Evolutionary conservation across 2,329 filamentous ascomycete species (phyloP).

Genomic region (Scopulariopsis brevicaulis): DNA sequence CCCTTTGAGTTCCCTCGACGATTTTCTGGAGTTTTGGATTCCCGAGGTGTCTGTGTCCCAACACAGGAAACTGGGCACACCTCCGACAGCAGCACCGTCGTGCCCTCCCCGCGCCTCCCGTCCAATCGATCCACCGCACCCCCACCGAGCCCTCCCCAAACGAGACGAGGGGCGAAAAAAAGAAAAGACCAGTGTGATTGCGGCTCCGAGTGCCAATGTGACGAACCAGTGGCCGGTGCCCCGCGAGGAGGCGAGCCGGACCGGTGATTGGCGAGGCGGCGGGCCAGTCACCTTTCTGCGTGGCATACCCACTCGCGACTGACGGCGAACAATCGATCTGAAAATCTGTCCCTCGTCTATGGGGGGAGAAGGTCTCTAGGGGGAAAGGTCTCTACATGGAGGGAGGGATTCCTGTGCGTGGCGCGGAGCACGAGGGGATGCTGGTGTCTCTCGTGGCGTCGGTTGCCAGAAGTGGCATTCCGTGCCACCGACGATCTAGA

Average conservation of each 20-base stretch:
- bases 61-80: background rate
- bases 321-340: background rate
- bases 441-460: no score
- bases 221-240: conserved; percentile 11
- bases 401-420: no score
- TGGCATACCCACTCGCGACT: background rate
- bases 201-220: conserved; percentile 8
- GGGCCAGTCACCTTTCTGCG: background rate
- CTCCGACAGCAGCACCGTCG: background rate
- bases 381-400: no score
- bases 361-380: background rate
- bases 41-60: background rate
- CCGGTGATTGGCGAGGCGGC: conserved; percentile 9
- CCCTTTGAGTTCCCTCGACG: background rate
- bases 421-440: no score
- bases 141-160: background rate
- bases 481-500: no score
- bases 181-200: conserved; percentile 3
- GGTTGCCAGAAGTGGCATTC: no score
- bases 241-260: conserved; percentile 4
- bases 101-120: background rate
- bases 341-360: background rate
- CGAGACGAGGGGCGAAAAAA: background rate
- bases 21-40: background rate
- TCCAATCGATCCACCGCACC: background rate